Conservation (phyloP, 495 filamentous ascomycete species). For the Trichoderma reesei region DNA sequence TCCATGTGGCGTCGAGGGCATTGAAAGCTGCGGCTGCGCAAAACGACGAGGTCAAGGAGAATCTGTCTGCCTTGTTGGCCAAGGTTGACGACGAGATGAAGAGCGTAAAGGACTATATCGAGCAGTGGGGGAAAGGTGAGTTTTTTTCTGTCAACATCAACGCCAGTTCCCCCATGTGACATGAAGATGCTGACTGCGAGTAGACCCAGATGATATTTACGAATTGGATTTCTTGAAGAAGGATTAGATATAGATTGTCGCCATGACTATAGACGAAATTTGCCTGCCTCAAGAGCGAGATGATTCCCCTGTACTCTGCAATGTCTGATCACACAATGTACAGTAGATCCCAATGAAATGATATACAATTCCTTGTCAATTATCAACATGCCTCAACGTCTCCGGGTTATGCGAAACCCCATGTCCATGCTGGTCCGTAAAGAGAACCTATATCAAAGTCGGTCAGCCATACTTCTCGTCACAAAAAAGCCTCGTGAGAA, state of each 20-base stretch:
- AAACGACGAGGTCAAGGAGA: constrained; percentile 41
- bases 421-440: constrained; percentile 24
- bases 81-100: constrained; percentile 42
- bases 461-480: background rate
- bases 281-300: background rate
- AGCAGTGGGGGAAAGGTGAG: constrained; percentile 36
- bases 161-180: background rate
- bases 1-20: constrained; percentile 51
- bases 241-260: background rate
- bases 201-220: constrained; percentile 50
- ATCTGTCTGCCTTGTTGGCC: constrained; percentile 36
- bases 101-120: constrained; percentile 48
- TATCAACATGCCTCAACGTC: constrained; percentile 18
- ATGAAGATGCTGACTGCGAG: constrained; percentile 6
- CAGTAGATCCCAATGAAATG: background rate
- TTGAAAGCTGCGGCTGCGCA: constrained; percentile 37
- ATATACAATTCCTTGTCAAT: background rate
- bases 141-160: background rate
- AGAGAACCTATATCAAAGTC: constrained; percentile 14
- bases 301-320: background rate
- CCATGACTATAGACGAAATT: background rate
- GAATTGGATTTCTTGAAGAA: constrained; percentile 19
- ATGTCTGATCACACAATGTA: background rate
- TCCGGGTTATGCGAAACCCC: constrained; percentile 22
- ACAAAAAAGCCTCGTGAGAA: background rate